Evolutionary conservation across 192 early-diverging fungal species (phyloP).

Genomic region (Coemansia sp.): DNA sequence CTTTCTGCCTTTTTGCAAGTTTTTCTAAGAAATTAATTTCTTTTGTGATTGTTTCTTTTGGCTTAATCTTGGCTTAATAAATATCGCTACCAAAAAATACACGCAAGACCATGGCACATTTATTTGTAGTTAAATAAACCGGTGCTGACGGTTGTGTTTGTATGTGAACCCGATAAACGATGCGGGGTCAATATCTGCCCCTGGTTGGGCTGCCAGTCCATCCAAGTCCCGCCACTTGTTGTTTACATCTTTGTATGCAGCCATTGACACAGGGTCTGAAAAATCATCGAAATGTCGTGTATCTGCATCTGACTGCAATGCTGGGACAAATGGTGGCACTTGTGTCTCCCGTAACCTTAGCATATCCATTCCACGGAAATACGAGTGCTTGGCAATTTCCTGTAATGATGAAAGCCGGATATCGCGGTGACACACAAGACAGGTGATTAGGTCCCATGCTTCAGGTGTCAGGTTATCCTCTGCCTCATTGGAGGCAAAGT

Average conservation of each 20-base stretch:
- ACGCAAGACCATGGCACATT: too few relatives aligned
- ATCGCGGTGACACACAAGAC: slow-evolving; percentile 58
- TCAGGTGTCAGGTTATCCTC: slow-evolving; percentile 78
- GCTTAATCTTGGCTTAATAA: too few relatives aligned
- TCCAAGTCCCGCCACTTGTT: slow-evolving; percentile 53
- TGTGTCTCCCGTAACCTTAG: slow-evolving; percentile 60
- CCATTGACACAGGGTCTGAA: slow-evolving; percentile 60
- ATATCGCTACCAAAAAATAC: too few relatives aligned
- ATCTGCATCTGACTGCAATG: slow-evolving; percentile 65
- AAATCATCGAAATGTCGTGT: slow-evolving; percentile 82
- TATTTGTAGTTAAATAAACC: too few relatives aligned
- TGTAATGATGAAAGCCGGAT: slow-evolving; percentile 55
- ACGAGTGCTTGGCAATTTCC: slow-evolving; percentile 60
- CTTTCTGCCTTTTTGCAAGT: too few relatives aligned
- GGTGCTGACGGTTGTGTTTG: too few relatives aligned
- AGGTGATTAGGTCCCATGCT: slow-evolving; percentile 72
- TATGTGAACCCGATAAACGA: too few relatives aligned
- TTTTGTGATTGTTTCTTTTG: too few relatives aligned
- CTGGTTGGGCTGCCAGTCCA: slow-evolving; percentile 21
- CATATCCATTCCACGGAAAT: slow-evolving; percentile 67
- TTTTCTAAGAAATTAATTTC: too few relatives aligned
- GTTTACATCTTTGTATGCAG: slow-evolving; percentile 59
- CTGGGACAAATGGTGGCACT: slow-evolving; percentile 72
- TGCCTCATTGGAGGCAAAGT: slow-evolving; percentile 72
- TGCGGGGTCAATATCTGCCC: too few relatives aligned